A percentile compares a stretch with the other conserved stretches of the same genome.
phyloP scores from a whole-genome alignment of 2,329 filamentous ascomycete genomes.

The Graphilbum sp. region DNA sequence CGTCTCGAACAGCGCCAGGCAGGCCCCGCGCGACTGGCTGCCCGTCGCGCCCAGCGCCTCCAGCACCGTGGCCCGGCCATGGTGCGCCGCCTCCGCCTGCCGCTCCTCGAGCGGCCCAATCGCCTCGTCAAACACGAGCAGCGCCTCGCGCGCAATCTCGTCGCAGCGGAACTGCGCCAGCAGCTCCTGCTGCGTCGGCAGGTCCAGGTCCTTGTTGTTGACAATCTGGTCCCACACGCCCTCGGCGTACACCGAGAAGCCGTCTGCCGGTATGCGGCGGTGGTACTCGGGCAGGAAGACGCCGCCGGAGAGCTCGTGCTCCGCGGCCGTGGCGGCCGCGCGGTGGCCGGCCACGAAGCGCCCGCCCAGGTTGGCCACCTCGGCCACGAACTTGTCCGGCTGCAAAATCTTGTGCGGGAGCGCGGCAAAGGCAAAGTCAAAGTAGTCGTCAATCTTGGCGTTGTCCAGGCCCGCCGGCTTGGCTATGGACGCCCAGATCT shows the following conservation, averaged over 20 bases:
- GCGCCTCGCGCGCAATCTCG: slow-evolving; percentile 82
- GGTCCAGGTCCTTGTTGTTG: slow-evolving; percentile 92
- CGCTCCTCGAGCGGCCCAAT: slow-evolving; percentile 73
- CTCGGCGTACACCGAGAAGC: slow-evolving; percentile 86
- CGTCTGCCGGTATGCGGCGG: slow-evolving; percentile 86
- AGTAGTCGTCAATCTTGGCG: slow-evolving; percentile 89
- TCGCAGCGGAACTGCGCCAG: slow-evolving; percentile 95
- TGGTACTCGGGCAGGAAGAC: slow-evolving; percentile 92
- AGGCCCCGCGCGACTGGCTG: slow-evolving; percentile 52
- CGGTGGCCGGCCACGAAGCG: slow-evolving; percentile 73
- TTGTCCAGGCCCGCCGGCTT: slow-evolving; percentile 81
- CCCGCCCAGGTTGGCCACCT: slow-evolving; percentile 62
- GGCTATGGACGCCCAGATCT: slow-evolving; percentile 84
- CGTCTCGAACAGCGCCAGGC: slow-evolving; percentile 69
- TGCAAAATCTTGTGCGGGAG: slow-evolving; percentile 95
- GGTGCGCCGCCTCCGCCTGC: slow-evolving; percentile 56
- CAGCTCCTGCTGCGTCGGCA: slow-evolving; percentile 93
- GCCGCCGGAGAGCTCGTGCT: slow-evolving; percentile 58
- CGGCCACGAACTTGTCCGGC: slow-evolving; percentile 72
- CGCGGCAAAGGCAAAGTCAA: slow-evolving; percentile 93
- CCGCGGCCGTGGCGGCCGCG: slow-evolving; percentile 21
- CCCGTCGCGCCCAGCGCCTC: slow-evolving; percentile 60
- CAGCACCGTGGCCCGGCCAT: slow-evolving; percentile 60
- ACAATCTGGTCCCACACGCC: slow-evolving; percentile 98
- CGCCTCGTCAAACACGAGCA: slow-evolving; percentile 66